Evolutionary conservation across 2,329 filamentous ascomycete species (phyloP), one percentile per base, ranked within the genome.

Genomic region (Polytolypa hystricis): DNA sequence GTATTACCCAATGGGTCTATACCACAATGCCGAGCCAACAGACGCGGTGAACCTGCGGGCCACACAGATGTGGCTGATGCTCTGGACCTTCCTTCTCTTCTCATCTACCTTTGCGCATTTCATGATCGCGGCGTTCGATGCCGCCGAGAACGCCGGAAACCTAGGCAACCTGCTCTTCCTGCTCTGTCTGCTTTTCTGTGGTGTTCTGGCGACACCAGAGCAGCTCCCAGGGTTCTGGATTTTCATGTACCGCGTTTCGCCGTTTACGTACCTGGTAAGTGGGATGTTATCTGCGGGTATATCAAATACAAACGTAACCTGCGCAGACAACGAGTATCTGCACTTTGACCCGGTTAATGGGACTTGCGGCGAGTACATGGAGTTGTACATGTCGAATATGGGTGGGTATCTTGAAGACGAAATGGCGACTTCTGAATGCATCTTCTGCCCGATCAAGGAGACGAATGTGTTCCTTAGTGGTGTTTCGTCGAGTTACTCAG

Each of bases 21-120:
- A 65, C 46, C 46, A 52, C 18, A 65, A 64, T 41, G 57, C 61
- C 2, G 53, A 56, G 28, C 46, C 53, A 2, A 59, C 56, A 2
- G 41, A 62, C 38, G 25, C 52, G 4, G 53, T 66, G 14, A 44
- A 57, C 1, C 66, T 71, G 29, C 71, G 78, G 2, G 73, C 81
- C 42, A 76, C 66, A 0, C 58, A 84, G 1, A 74, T 83, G 43
- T 67, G 83, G 20, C 61, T 84, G 4, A 73, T 78, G 47, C 66
- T 70, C 47, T 66, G 79, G 38, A 64, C 75, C 43, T 77, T 85
- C 48, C 68, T 85, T 51, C 62, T 85, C 42, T 85, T 79, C 55
- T 74, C 78, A 33, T 74, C 70, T 10, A 76, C 80, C 0, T 85
- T 85, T 47, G 74, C 80, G 0, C 74, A 83, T 49, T 76, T 85